A percentile compares a stretch with the other conserved stretches of the same genome.
These are phyloP conservation scores for Candida qinlingensis DNA, from an alignment of 805 yeast species.

Conservation along the genomic window DNA sequence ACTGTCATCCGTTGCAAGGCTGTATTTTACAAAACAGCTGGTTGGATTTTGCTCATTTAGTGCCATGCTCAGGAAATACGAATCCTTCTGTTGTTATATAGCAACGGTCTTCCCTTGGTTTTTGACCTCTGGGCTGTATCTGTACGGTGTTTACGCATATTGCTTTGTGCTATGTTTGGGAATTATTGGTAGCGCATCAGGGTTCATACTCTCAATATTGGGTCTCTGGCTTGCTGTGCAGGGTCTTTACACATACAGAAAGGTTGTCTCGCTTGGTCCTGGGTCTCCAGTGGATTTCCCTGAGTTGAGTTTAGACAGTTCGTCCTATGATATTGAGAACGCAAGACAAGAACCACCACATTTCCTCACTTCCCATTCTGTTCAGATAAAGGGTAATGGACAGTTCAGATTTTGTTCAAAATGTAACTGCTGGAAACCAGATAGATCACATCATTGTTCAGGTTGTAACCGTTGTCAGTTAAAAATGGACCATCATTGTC, in stretches of 20 bases:
- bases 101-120: conserved; percentile 45
- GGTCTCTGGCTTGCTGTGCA: conserved; percentile 30
- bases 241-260: conserved; percentile 46
- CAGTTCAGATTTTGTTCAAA: conserved; percentile 64
- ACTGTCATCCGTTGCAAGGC: too few species aligned
- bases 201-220: conserved; percentile 18
- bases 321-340: conserved; percentile 19
- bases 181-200: conserved; percentile 14
- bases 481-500: conserved; percentile 92
- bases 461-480: conserved; percentile 64
- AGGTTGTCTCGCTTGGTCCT: conserved; percentile 48
- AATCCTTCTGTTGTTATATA: conserved; percentile 30
- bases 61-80: conserved; percentile 7
- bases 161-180: conserved; percentile 24
- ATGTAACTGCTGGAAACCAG: conserved; percentile 77
- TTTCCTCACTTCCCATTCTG: conserved; percentile 33
- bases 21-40: too few species aligned
- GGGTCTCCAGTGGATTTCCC: conserved; percentile 62
- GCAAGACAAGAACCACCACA: conserved; percentile 35
- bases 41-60: too few species aligned
- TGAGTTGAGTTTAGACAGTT: conserved; percentile 32
- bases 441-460: conserved; percentile 82
- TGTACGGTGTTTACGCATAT: conserved; percentile 45
- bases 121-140: conserved; percentile 35
- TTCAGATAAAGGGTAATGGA: conserved; percentile 51